A percentile compares a stretch with the other conserved stretches of the same genome.
Conservation (phyloP, 495 filamentous ascomycete species). For the Xylaria grammica region DNA sequence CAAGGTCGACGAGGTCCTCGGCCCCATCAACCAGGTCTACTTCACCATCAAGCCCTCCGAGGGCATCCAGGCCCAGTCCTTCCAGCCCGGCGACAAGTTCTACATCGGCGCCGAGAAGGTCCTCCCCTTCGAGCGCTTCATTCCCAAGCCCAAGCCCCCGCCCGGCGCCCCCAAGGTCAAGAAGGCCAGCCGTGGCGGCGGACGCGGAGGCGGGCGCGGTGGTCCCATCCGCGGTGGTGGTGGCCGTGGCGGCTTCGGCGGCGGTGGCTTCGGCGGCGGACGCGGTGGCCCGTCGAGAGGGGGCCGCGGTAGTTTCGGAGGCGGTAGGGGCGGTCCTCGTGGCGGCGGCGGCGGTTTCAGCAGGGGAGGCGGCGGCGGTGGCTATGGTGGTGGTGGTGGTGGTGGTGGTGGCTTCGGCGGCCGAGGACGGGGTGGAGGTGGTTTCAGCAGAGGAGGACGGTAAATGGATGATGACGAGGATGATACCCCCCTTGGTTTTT, state of each 20-base stretch:
- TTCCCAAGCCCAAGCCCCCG: conserved; percentile 90
- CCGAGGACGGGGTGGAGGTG: conserved; percentile 21
- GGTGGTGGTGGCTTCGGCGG: too few species aligned
- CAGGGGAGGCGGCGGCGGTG: conserved; percentile 29
- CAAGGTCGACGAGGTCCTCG: conserved; percentile 94
- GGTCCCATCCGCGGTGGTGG: conserved; percentile 32
- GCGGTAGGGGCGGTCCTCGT: conserved; percentile 37
- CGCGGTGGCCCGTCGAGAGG: conserved; percentile 30
- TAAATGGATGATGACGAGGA: conserved; percentile 16
- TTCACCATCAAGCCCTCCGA: conserved; percentile 97
- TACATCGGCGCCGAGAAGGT: conserved; percentile 95
- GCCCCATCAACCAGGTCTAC: conserved; percentile 93
- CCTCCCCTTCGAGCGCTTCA: conserved; percentile 91
- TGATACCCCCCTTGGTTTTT: conserved; percentile 10
- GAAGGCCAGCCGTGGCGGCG: conserved; percentile 58
- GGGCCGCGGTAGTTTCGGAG: conserved; percentile 30
- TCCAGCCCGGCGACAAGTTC: conserved; percentile 96
- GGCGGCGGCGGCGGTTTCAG: conserved; percentile 36
- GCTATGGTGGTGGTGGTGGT: conserved; percentile 24
- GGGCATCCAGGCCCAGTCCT: conserved; percentile 91
- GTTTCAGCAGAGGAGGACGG: conserved; percentile 19
- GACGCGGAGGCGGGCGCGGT: conserved; percentile 34
- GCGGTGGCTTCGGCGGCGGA: conserved; percentile 36
- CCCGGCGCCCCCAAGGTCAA: conserved; percentile 64
- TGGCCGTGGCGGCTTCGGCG: conserved; percentile 27